phyloP scores from a whole-genome alignment of 768 basidiomycete species.

The Lanmaoa rubissima region DNA sequence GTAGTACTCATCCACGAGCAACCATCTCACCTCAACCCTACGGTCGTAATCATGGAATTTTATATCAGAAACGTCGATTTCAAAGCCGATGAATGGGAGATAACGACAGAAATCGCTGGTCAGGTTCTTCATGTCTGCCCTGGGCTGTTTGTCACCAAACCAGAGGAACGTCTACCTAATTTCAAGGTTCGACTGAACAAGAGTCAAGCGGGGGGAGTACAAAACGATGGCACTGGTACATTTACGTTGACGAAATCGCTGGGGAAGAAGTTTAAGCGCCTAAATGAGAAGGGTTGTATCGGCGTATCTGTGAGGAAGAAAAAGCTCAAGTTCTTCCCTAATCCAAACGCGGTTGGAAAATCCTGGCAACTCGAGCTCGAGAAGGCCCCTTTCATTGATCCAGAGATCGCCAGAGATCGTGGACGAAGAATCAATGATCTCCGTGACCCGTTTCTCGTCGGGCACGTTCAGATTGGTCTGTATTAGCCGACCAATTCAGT shows the following conservation, averaged over 20 bases:
- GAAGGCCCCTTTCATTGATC: slow-evolving; percentile 56
- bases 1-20: slow-evolving; percentile 1
- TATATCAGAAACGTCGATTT: slow-evolving; percentile 32
- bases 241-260: slow-evolving; percentile 31
- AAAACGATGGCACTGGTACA: slow-evolving; percentile 53
- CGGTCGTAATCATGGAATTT: slow-evolving; percentile 37
- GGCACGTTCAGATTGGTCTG: slow-evolving; percentile 65
- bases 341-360: slow-evolving; percentile 1
- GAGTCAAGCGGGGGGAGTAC: slow-evolving; percentile 47
- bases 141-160: slow-evolving; percentile 25
- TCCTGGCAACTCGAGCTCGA: slow-evolving; percentile 37
- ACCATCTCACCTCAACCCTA: not conserved
- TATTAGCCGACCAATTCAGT: slow-evolving; percentile 18
- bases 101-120: slow-evolving; percentile 52
- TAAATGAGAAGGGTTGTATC: slow-evolving; percentile 39
- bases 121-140: slow-evolving; percentile 48
- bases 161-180: slow-evolving; percentile 43
- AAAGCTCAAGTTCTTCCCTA: slow-evolving; percentile 35
- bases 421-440: slow-evolving; percentile 43
- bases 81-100: slow-evolving; percentile 50
- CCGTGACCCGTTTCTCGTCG: slow-evolving; percentile 50
- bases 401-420: slow-evolving; percentile 52
- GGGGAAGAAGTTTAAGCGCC: slow-evolving; percentile 47
- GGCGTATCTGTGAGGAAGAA: slow-evolving; percentile 39
- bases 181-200: slow-evolving; percentile 58